Conservation (phyloP, 441 rosid genomes). For the Populus hybrid region DNA sequence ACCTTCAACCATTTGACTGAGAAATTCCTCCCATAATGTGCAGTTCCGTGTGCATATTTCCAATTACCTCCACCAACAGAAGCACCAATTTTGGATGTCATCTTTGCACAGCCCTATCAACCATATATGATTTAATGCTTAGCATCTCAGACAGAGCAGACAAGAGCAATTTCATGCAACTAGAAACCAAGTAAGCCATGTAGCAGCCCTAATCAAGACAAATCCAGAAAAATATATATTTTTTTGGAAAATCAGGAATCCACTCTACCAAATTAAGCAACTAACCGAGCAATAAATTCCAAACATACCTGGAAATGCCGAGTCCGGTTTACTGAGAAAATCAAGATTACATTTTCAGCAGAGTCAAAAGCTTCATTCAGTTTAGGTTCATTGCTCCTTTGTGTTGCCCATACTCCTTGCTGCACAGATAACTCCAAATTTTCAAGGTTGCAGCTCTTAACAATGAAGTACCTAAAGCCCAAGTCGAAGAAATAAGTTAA, state of each 20-base stretch:
- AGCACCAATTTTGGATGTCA: conserved; percentile 96
- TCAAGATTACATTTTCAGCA: conserved; percentile 83
- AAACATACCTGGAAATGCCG: conserved; percentile 92
- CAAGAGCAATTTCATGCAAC: conserved; percentile 2
- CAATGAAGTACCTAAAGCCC: conserved; percentile 85
- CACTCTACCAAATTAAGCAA: not conserved
- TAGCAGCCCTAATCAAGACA: not conserved
- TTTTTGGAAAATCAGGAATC: not conserved
- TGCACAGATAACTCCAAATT: conserved; percentile 96
- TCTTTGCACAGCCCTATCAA: conserved; percentile 95
- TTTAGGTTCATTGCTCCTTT: conserved; percentile 97
- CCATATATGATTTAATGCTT: conserved; percentile 15
- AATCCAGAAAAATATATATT: not conserved
- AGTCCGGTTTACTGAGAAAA: conserved; percentile 92
- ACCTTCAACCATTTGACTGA: conserved; percentile 99
- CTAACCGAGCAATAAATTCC: conserved; percentile 15
- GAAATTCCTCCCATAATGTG: conserved; percentile 95
- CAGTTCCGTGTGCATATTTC: conserved; percentile 99
- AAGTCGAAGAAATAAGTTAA: conserved; percentile 24
- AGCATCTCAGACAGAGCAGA: conserved; percentile 12
- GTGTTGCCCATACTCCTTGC: conserved; percentile 99
- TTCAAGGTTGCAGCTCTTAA: conserved; percentile 96
- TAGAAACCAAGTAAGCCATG: conserved; percentile 5
- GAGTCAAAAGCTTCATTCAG: conserved; percentile 95
- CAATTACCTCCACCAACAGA: conserved; percentile 88